Percentiles rank a stretch among this genome's conserved stretches.
These are phyloP conservation scores for Triadica sebifera DNA, from an alignment of 345 rosid genomes.

Conservation along the genomic window DNA sequence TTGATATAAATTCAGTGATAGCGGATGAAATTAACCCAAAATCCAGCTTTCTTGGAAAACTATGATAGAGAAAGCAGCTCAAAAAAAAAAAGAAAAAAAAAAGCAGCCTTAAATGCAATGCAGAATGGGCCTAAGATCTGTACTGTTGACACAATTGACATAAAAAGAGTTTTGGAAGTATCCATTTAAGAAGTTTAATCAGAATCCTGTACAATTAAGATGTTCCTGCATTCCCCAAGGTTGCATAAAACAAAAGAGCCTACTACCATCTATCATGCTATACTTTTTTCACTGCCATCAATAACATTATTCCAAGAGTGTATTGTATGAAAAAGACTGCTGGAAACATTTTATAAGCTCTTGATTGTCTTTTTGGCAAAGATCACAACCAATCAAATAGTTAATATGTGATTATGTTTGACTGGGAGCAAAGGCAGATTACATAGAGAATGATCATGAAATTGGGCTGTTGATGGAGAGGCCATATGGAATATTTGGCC, in stretches of 20 bases:
- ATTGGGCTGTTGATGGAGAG: neutral
- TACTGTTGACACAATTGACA: too few species aligned
- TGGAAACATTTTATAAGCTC: neutral
- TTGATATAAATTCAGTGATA: too few species aligned
- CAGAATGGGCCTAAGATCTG: neutral
- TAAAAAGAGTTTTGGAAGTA: too few species aligned
- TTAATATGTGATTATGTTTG: too few species aligned
- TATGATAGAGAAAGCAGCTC: neutral
- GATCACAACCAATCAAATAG: neutral
- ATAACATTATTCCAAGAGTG: neutral
- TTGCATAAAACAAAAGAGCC: neutral
- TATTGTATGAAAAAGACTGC: neutral
- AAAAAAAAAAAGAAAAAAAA: neutral
- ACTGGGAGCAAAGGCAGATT: neutral
- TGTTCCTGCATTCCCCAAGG: neutral
- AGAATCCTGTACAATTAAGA: neutral
- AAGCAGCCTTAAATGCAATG: neutral
- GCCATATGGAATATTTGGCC: neutral
- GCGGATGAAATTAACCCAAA: too few species aligned
- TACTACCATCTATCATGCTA: too few species aligned
- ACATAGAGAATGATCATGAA: neutral
- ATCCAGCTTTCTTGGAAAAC: neutral
- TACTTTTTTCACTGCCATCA: neutral
- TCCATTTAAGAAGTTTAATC: neutral
- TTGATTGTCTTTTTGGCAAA: neutral